A percentile compares a stretch with the other conserved stretches of the same genome.
Conservation (phyloP, 345 rosid genomes). For the Salix caprea region DNA sequence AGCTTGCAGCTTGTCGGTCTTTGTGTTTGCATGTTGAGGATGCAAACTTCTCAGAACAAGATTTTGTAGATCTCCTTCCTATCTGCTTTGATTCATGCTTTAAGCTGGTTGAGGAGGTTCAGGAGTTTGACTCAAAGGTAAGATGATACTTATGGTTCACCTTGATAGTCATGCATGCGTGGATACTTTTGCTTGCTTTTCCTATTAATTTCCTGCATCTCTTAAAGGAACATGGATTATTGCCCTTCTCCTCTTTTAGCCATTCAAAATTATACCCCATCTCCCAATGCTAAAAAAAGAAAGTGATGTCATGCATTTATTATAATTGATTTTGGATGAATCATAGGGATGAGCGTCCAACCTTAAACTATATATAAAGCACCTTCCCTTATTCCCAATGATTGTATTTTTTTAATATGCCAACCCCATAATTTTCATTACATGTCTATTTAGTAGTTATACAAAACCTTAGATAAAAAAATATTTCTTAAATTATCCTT, state of each 20-base stretch:
- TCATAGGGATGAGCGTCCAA: neutral
- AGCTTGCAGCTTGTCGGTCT: conserved; percentile 98
- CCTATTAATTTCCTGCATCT: no score
- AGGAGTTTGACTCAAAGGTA: conserved; percentile 98
- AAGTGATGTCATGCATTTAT: neutral
- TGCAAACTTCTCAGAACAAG: conserved; percentile 76
- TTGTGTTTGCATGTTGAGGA: conserved; percentile 88
- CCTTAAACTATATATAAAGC: no score
- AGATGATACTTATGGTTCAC: neutral
- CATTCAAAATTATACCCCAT: neutral
- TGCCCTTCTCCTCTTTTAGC: neutral
- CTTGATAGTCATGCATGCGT: neutral
- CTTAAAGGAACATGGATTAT: neutral
- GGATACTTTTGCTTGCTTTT: neutral
- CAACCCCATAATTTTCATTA: no score
- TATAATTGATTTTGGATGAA: neutral
- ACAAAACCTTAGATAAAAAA: no score
- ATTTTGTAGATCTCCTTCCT: conserved; percentile 84
- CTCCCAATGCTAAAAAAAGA: neutral
- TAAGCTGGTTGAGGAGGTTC: conserved; percentile 85
- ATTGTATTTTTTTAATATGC: no score
- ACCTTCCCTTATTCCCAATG: no score
- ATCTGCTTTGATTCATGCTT: conserved; percentile 86
- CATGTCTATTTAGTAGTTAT: no score
- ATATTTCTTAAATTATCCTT: no score